Evolutionary conservation across 83 land plant species (phyloP), one percentile per base, ranked within the genome.

Genomic region (Larix sibirica): DNA sequence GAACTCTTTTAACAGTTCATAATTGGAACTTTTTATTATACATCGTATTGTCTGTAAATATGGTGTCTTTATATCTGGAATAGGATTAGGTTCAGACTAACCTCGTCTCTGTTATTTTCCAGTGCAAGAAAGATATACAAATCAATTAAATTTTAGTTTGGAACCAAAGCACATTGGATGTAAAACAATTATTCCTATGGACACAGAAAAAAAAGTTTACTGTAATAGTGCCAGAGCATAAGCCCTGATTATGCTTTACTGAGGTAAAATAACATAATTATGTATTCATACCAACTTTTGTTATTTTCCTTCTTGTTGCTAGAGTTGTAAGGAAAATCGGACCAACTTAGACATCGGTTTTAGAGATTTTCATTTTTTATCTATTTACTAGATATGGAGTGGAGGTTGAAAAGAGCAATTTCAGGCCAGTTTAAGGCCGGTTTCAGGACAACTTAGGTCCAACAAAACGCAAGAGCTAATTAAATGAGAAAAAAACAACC

Each of bases 261-360:
- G 28, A 71, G 23, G 18, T 71, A 9, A 38, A 70, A 36, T 36
- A 66, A 66, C 69, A 66, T 70, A 38, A 38, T 67, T 36, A 20
- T 20, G 75, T 21, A 40, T 70, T 70, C 20, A 3, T 70, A 17
- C 31, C 6, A 38, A 70, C 5, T 44, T n/a, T 7, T 70, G 74
- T 70, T 70, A 70, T 36, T 31, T 18, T 20, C 23, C 50, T 70
- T 31, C 74, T 33, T 70, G 75, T 70, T 70, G 71, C 71, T 31
- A 67, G 28, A 36, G 28, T 67, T 28, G 71, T 7, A 23, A 23
- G 71, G 5, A 16, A 17, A 14, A 12, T 24, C 28, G 1, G 6
- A 21, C 50, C 7, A 38, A 47, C 76, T 40, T 40, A 20, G 23
- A n/a, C 21, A 20, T 71, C 54, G 20, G 4, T 33, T 71, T 40